Base-by-base conservation (phyloP, 2,329 filamentous ascomycete species). In the Pseudocercospora vitis region DNA sequence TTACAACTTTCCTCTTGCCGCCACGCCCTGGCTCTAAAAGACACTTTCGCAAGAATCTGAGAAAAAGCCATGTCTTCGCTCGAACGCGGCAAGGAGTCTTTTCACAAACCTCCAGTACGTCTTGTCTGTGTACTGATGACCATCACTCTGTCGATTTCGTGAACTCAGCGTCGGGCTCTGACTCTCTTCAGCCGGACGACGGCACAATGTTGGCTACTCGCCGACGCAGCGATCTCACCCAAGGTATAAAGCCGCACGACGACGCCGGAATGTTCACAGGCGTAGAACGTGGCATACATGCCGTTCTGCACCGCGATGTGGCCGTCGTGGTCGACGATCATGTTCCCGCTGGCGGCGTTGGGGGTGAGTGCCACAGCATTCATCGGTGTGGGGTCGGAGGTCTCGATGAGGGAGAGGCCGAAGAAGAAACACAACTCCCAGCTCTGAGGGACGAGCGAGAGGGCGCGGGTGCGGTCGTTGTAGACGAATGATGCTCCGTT, bases 361-460 rank as follows among this genome's bases (percentile, higher is more conserved):
- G 24, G 42, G 16, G 26, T 28, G 42, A 45, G 29, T 18, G 26
- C 42, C 7, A 45, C 42, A 7, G 9, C 7, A 6, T 45, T 45
- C 24, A 45, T 8, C 21, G 42, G 26, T 3, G 42, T 16, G 23
- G 12, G n/a, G 5, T 19, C 1, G 42, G 18, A 16, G 23, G 18
- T 45, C 42, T 45, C 42, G 26, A 45, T 28, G 8, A 45, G 28
- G 3, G 42, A 45, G 42, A 45, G 19, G 19, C 40, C 40, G 23
- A 16, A 45, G 12, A 45, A n/a, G 11, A 24, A 28, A 21, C 40
- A 45, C 4, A 9, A 16, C 3, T 45, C 7, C 14, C 23, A 7
- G 2, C 23, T 14, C 16, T 21, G 24, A n/a, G 8, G 6, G 2
- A 29, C 40, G 2, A 45, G n/a, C 11, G 42, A 11, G 12, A 45